phyloP scores from a whole-genome alignment of 768 basidiomycete species.

The Leccinellum luteum region DNA sequence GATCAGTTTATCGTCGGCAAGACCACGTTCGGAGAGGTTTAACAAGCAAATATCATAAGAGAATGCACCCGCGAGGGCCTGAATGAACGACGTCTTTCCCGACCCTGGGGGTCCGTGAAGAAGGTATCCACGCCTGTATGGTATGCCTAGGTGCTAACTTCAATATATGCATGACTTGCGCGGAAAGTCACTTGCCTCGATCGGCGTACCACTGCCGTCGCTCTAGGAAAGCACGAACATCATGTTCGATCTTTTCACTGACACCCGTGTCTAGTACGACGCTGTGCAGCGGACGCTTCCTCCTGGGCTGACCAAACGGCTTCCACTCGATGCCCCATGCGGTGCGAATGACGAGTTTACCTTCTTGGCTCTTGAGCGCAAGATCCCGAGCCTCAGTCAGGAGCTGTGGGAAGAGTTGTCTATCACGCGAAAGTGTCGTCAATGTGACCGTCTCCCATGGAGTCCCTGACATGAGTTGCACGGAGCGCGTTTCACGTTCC shows the following conservation, averaged over 20 bases:
- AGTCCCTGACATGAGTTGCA: conserved; percentile 85
- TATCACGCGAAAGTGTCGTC: conserved; percentile 88
- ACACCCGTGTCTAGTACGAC: conserved; percentile 84
- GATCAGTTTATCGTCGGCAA: conserved; percentile 95
- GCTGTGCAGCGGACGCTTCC: conserved; percentile 81
- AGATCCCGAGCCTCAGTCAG: conserved; percentile 88
- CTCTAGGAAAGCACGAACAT: conserved; percentile 77
- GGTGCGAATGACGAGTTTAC: conserved; percentile 93
- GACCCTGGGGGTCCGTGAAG: conserved; percentile 96
- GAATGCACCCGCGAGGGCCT: conserved; percentile 89
- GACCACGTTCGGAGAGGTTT: conserved; percentile 92
- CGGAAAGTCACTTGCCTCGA: conserved; percentile 59
- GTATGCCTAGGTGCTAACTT: conserved; percentile 65
- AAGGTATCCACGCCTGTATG: conserved; percentile 94
- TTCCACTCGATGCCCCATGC: conserved; percentile 97
- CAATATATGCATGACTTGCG: conserved; percentile 2
- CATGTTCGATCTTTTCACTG: conserved; percentile 78
- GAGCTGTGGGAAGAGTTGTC: conserved; percentile 72
- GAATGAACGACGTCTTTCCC: conserved; percentile 98
- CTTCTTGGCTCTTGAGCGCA: conserved; percentile 83
- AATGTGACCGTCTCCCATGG: conserved; percentile 98
- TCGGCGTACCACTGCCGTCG: conserved; percentile 95
- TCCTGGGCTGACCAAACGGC: conserved; percentile 89
- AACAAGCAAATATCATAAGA: conserved; percentile 95
- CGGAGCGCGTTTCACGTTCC: conserved; percentile 89